Base-by-base conservation (phyloP, 352 stramenopile genomes). In the Phytophthora pini region DNA sequence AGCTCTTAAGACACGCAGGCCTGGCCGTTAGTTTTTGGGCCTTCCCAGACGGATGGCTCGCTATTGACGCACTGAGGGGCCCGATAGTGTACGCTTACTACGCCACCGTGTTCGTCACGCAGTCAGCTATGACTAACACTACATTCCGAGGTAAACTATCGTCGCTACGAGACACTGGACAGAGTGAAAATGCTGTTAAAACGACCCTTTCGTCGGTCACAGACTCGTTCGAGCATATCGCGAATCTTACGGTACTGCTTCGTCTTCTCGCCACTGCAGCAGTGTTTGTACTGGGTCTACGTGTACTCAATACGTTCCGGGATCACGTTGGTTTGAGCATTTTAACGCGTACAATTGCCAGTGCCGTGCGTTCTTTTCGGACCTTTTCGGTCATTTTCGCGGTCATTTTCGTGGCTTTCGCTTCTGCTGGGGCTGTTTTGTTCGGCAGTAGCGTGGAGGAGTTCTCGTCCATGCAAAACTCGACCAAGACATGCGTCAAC, bases 401-500 rank as follows among this genome's bases (percentile, higher is more conserved):
- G 2, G 70, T 92, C 6, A 70, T 84, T 41, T 79, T 89, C 27
- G 20, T 81, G 8, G 77, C 69, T 5, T 92, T 88, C 47, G 65
- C 71, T n/a, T 54, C 74, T 2, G 77, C 72, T 17, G 83, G 80
- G 1, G 76, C 66, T 0, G 51, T 92, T 8, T 61, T 90, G 3
- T 90, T 92, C 31, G 83, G 83, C 1, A 76, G 74, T 36, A 79
- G 77, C 17, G 75, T 87, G 5, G 48, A 76, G 4, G 55, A 72
- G 4, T 92, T 92, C 56, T 80, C 78, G 8, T 84, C 78, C 7
- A 76, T 88, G 7, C 41, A 63, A 4, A 54, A 65, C 13, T 70
- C 83, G 1, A 70, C 81, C 39, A 74, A 87, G 50, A 76, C 77
- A 7, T 89, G 82, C 34, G 70, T 87, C 26, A 87, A 90, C 56